Evolutionary conservation across 2,329 filamentous ascomycete genomes (phyloP), one percentile per base, ranked within the genome.

Genomic region (Harringtonia aguacate): DNA sequence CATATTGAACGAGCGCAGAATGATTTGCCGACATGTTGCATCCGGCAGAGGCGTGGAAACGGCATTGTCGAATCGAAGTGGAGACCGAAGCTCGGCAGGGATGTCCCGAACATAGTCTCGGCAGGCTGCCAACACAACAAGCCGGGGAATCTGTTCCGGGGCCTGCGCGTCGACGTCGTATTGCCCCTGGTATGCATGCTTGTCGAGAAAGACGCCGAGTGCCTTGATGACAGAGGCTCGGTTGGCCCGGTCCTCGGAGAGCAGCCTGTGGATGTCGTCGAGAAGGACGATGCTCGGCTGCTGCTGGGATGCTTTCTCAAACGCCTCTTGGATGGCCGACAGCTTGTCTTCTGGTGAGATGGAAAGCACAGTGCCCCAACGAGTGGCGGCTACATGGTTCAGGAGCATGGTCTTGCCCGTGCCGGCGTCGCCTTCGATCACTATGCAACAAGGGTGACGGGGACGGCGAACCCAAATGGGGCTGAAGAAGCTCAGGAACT

Each of bases 391-490:
- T 18, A 95, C 69, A 28, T 76, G 74, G 15, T 81, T 61, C 1
- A 95, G 66, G 1, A 95, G 67, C 50, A 84, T 72, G 1, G 79
- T 83, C 64, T 95, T 95, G 21, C 90, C 90, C 0, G 86, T 94
- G 12, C 90, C 89, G 49, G 78, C 77, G 17, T 85, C 81, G 14
- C 90, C 90, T 58, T 94, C 81, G 5, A 95, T 68, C 21, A 92
- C 70, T 30, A 92, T 72, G 0, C 78, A 79, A 42, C 74, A 70
- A 48, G 37, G 62, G 54, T 54, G 58, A 46, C 8, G 33, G 28
- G 12, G 20, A 18, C 5, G 30, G 8, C 17, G 34, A 55, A 47
- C 36, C 56, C 40, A 46, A 54, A 33, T 44, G 54, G 55, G 37
- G 68, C 41, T 33, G 10, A 52, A 50, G 6, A 13, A 10, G 8